Evolutionary conservation across 306 rosid species (phyloP), one percentile per base, ranked within the genome.

Genomic region (Quercus ilex): DNA sequence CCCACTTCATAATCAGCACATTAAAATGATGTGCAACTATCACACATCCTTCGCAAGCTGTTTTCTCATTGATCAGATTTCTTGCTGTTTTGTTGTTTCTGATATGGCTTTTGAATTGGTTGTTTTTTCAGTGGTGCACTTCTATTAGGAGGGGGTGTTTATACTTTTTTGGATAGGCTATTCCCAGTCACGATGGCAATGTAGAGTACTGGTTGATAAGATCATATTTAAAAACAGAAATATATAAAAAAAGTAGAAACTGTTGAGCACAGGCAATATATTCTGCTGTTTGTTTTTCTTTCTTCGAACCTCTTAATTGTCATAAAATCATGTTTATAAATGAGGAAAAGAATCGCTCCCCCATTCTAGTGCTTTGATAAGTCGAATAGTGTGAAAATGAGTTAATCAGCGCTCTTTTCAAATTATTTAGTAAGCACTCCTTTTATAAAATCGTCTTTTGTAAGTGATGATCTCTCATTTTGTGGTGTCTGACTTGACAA

Each of bases 161-260:
- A 92, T 80, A 89, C 93, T 68, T 94, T 94, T 89, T 79, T 94
- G 85, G 96, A 94, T 85, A 91, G 89, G 82, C 85, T 94, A 55
- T 94, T 94, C 86, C 98, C 97, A 75, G 86, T 74, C 74, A 85
- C 97, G 43, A 92, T 90, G 97, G 87, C 83, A 49, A 92, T 94
- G 97, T 94, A 89, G 83, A 82, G 76, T 46, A 72, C 55, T 21
- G 28, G 43, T 41, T 23, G 55, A 67, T n/a, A n/a, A n/a, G n/a
- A n/a, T n/a, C n/a, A n/a, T n/a, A n/a, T n/a, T n/a, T n/a, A n/a
- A n/a, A n/a, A 19, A 59, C 25, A 15, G 55, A 14, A 59, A 10
- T 25, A 8, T 23, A 76, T 57, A 30, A 5, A 31, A 6, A 28
- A 35, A 71, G 10, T 25, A 19, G 56, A 31, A 70, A 13, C 15